phyloP scores from a whole-genome alignment of 495 filamentous ascomycete species.

The Neurospora terricola region DNA sequence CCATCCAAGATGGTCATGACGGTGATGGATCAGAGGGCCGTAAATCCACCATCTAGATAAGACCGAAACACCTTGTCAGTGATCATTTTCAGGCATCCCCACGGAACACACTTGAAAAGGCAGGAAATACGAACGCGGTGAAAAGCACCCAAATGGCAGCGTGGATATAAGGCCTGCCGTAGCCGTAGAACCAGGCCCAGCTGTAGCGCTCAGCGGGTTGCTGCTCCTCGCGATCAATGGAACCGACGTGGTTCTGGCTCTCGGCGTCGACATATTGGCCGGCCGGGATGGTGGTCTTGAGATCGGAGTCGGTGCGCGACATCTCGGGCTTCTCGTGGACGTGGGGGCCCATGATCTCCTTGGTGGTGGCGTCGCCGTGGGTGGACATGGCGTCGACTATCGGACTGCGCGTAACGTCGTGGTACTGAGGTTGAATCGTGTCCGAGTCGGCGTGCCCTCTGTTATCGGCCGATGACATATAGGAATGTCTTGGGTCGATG shows the following conservation, averaged over 20 bases:
- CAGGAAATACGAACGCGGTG: slow-evolving; percentile 15
- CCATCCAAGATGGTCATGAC: slow-evolving; percentile 68
- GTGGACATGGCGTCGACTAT: background rate
- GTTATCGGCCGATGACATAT: background rate
- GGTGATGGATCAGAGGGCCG: slow-evolving; percentile 62
- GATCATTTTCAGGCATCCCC: background rate
- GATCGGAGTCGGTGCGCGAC: background rate
- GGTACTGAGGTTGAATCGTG: background rate
- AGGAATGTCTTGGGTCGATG: background rate
- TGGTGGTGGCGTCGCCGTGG: background rate
- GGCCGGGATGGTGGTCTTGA: background rate
- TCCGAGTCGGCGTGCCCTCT: background rate
- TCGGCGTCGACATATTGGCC: background rate
- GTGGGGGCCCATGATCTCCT: background rate
- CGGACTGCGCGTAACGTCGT: background rate
- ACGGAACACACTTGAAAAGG: background rate
- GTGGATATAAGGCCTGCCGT: background rate
- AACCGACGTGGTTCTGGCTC: background rate
- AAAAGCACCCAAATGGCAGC: slow-evolving; percentile 8
- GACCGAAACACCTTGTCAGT: slow-evolving; percentile 4
- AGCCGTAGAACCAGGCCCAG: background rate
- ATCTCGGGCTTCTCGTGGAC: background rate
- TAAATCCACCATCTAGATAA: slow-evolving; percentile 75
- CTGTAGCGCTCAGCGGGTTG: background rate
- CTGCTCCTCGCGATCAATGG: background rate